Percentiles rank a stretch among this genome's conserved stretches.
Evolutionary conservation across 345 rosid species (phyloP).

Genomic region (Rhodomyrtus tomentosa): DNA sequence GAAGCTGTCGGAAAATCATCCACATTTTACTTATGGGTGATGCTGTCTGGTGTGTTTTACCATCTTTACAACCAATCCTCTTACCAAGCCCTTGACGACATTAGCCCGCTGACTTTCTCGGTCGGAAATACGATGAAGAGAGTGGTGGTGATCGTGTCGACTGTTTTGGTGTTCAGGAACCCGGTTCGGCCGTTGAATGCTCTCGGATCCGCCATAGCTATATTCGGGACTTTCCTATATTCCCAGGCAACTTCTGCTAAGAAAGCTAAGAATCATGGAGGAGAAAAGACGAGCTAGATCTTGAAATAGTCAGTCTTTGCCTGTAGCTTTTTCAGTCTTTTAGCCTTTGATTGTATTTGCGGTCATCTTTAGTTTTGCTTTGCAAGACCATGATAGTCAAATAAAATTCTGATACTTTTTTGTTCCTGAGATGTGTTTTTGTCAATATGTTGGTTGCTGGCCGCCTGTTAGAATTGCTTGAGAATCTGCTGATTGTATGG

Average conservation of each 20-base stretch:
- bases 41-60: slow-evolving; percentile 78
- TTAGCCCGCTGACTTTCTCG: slow-evolving; percentile 84
- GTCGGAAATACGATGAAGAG: slow-evolving; percentile 97
- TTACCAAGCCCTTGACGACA: slow-evolving; percentile 91
- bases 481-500: not conserved
- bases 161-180: slow-evolving; percentile 86
- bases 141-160: slow-evolving; percentile 79
- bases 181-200: slow-evolving; percentile 91
- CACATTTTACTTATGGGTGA: slow-evolving; percentile 80
- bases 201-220: slow-evolving; percentile 85
- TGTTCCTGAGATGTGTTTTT: not conserved
- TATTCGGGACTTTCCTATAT: slow-evolving; percentile 81
- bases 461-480: not conserved
- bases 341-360: not conserved
- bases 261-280: slow-evolving; percentile 51
- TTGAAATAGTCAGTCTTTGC: not conserved
- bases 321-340: not conserved
- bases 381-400: not conserved
- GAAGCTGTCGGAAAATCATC: slow-evolving; percentile 49
- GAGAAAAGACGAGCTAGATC: slow-evolving; percentile 34
- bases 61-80: slow-evolving; percentile 92
- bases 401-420: not conserved
- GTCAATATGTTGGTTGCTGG: not conserved
- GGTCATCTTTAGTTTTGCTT: not conserved
- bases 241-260: slow-evolving; percentile 71